A percentile compares a stretch with the other conserved stretches of the same genome.
Evolutionary conservation across 176 grass and related monocot species (phyloP).

Genomic region (Triticum monococcum): DNA sequence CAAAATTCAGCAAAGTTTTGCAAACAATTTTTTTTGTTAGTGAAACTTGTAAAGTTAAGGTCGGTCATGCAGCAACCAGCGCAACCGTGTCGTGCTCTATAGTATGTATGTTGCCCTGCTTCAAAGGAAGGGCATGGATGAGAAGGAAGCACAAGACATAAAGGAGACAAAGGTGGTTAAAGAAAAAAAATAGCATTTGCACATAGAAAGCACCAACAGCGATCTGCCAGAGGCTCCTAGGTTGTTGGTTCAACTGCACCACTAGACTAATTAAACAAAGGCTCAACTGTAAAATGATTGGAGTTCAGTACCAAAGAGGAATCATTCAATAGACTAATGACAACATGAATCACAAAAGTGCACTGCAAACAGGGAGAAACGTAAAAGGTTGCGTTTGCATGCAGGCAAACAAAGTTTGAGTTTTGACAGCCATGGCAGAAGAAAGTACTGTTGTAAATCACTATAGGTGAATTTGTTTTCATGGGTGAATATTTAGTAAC

Average conservation of each 20-base stretch:
- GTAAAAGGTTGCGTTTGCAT: constrained; percentile 29
- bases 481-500: too few relatives aligned
- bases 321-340: not conserved
- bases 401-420: not conserved
- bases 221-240: too few relatives aligned
- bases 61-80: not conserved
- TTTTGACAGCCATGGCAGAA: not conserved
- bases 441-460: too few relatives aligned
- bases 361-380: constrained; percentile 10
- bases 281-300: constrained; percentile 13
- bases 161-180: too few relatives aligned
- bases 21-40: too few relatives aligned
- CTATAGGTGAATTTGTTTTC: too few relatives aligned
- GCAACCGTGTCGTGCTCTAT: not conserved
- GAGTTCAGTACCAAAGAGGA: not conserved
- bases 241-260: too few relatives aligned
- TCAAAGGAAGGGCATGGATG: not conserved
- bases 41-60: not conserved
- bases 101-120: not conserved
- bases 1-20: not conserved
- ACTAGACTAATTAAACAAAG: not conserved
- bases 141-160: not conserved
- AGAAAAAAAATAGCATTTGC: too few relatives aligned
- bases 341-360: constrained; percentile 22
- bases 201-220: too few relatives aligned